Conservation (phyloP, 176 grass and related monocot genomes). For the Phoenix dactylifera region DNA sequence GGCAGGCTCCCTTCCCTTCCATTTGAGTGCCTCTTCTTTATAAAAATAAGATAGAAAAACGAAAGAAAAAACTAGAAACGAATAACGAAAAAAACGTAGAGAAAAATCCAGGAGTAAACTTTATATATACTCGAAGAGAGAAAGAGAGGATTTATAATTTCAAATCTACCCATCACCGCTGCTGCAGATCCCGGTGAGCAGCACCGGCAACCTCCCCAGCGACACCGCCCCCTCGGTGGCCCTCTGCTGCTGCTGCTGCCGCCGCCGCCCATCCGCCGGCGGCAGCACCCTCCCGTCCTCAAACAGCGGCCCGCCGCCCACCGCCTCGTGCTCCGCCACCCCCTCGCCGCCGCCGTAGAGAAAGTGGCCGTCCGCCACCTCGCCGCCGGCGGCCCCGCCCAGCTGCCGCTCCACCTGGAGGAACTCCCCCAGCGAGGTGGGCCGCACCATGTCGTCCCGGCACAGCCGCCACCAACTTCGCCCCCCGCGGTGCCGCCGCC, state of each 20-base stretch:
- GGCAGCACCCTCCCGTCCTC: conserved; percentile 27
- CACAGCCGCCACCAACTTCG: conserved; percentile 27
- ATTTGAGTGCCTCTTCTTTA: too few species aligned
- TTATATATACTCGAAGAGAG: too few species aligned
- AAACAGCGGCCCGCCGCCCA: conserved; percentile 21
- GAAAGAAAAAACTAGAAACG: too few species aligned
- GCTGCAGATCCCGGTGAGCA: conserved; percentile 27
- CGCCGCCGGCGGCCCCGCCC: conserved; percentile 4
- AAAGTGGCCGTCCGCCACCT: too few species aligned
- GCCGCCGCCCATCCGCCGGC: conserved; percentile 15
- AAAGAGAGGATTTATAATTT: too few species aligned
- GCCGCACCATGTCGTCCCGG: conserved; percentile 13
- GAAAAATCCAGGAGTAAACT: too few species aligned
- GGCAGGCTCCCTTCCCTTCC: too few species aligned
- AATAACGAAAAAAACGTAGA: too few species aligned
- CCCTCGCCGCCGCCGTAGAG: not conserved
- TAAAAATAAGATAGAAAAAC: too few species aligned
- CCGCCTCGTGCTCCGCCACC: conserved; percentile 8
- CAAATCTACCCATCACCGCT: conserved; percentile 7
- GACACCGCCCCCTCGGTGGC: not conserved
- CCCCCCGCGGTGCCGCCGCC: not conserved
- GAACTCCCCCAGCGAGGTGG: conserved; percentile 32
- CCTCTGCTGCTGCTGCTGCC: conserved; percentile 10
- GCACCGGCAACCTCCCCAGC: conserved; percentile 22
- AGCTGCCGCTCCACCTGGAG: conserved; percentile 32